A percentile compares a stretch with the other conserved stretches of the same genome.
Conservation (phyloP, 345 rosid species). For the Brassica carinata region DNA sequence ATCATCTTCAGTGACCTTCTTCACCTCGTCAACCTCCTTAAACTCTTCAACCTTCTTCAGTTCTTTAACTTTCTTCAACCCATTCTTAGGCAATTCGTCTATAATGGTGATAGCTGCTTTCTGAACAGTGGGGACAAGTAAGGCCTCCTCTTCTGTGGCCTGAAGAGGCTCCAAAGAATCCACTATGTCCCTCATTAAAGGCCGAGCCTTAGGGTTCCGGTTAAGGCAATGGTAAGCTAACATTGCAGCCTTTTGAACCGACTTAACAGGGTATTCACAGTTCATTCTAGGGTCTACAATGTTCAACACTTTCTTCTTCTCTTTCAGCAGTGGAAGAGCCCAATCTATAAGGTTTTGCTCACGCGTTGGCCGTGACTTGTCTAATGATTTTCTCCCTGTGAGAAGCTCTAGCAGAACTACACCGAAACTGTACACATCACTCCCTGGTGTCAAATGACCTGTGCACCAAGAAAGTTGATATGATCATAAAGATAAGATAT, state of each 20-base stretch:
- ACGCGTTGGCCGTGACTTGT: slow-evolving; percentile 79
- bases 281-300: slow-evolving; percentile 75
- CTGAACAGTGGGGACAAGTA: slow-evolving; percentile 34
- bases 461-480: slow-evolving; percentile 18
- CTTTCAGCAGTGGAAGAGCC: slow-evolving; percentile 88
- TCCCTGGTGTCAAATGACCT: slow-evolving; percentile 88
- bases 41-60: slow-evolving; percentile 12
- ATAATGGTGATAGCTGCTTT: slow-evolving; percentile 51
- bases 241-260: slow-evolving; percentile 93
- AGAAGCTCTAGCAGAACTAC: slow-evolving; percentile 81
- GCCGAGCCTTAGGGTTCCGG: slow-evolving; percentile 90
- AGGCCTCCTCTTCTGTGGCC: slow-evolving; percentile 45
- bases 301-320: slow-evolving; percentile 80
- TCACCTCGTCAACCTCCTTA: slow-evolving; percentile 9
- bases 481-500: background rate
- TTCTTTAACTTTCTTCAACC: slow-evolving; percentile 41
- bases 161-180: slow-evolving; percentile 95
- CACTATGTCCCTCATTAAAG: slow-evolving; percentile 92
- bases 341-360: slow-evolving; percentile 91
- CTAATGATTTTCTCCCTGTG: slow-evolving; percentile 83
- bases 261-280: slow-evolving; percentile 74
- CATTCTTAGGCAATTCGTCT: slow-evolving; percentile 47
- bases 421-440: slow-evolving; percentile 90
- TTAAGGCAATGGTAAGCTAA: slow-evolving; percentile 93
- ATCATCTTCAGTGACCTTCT: slow-evolving; percentile 30